phyloP scores from a whole-genome alignment of 78 protist species.

The Dictyostelium citrinum region DNA sequence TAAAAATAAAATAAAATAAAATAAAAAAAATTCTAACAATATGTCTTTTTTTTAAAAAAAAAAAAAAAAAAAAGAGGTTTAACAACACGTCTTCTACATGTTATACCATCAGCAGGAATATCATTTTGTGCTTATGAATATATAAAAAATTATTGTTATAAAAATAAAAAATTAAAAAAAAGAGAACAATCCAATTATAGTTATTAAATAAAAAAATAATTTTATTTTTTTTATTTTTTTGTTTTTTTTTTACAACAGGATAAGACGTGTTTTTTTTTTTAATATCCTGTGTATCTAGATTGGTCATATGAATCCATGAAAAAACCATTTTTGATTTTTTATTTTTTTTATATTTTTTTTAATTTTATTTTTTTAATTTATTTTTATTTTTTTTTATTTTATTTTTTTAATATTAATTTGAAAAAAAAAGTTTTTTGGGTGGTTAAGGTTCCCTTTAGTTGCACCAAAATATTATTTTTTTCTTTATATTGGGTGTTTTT shows the following conservation, averaged over 20 bases:
- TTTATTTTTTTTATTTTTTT: too few relatives aligned
- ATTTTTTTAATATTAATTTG: neutral
- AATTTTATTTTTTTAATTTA: neutral
- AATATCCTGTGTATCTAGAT: neutral
- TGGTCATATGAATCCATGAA: neutral
- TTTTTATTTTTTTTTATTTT: too few relatives aligned
- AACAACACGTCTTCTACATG: constrained; percentile 2
- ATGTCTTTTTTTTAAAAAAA: neutral
- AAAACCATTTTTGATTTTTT: neutral
- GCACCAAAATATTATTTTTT: neutral
- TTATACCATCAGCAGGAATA: constrained; percentile 26
- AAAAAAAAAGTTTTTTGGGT: neutral
- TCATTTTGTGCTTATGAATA: constrained; percentile 48
- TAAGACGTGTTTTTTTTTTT: neutral
- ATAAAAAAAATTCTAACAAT: neutral
- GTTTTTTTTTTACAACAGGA: neutral
- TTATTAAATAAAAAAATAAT: too few relatives aligned
- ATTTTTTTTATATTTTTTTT: neutral
- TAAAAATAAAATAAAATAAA: neutral
- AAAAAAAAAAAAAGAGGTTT: constrained; percentile 31
- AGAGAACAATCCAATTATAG: too few relatives aligned
- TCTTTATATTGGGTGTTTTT: neutral
- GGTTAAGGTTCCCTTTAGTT: neutral
- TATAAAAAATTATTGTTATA: constrained; percentile 7
- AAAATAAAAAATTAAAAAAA: neutral